Conservation (phyloP, 345 rosid species). For the Hypericum androsaemum region DNA sequence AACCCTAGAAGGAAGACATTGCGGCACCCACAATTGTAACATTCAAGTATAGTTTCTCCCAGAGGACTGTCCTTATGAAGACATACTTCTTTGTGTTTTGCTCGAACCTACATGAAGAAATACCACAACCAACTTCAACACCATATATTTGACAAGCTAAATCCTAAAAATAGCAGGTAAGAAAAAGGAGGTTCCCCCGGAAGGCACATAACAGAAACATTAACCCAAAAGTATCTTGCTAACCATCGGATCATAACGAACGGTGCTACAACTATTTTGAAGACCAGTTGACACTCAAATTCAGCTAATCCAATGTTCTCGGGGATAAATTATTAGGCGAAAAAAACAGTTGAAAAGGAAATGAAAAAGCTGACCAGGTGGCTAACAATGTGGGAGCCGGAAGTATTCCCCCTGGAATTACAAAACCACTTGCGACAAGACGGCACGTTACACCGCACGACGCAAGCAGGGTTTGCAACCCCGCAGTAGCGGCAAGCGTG, state of each 20-base stretch:
- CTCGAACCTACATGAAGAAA: conserved; percentile 66
- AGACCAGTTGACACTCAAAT: too few relatives aligned
- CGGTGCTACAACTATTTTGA: too few relatives aligned
- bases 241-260: too few relatives aligned
- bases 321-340: too few relatives aligned
- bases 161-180: too few relatives aligned
- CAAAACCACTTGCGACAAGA: conserved; percentile 99
- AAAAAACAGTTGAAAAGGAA: too few relatives aligned
- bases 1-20: conserved; percentile 98
- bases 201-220: too few relatives aligned
- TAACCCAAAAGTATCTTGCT: too few relatives aligned
- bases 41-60: conserved; percentile 97
- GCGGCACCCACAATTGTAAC: conserved; percentile 98
- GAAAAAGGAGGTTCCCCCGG: too few relatives aligned
- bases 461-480: conserved; percentile 96
- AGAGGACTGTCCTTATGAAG: conserved; percentile 99
- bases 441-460: conserved; percentile 92
- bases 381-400: conserved; percentile 97
- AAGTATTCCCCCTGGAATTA: conserved; percentile 96
- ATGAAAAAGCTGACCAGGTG: conserved; percentile 54
- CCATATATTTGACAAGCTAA: too few relatives aligned
- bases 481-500: conserved; percentile 97
- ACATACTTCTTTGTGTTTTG: conserved; percentile 98
- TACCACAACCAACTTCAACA: not conserved
- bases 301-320: too few relatives aligned